These are phyloP conservation scores for Erucastrum elatum DNA, from an alignment of 345 rosid genomes.

Conservation along the genomic window DNA sequence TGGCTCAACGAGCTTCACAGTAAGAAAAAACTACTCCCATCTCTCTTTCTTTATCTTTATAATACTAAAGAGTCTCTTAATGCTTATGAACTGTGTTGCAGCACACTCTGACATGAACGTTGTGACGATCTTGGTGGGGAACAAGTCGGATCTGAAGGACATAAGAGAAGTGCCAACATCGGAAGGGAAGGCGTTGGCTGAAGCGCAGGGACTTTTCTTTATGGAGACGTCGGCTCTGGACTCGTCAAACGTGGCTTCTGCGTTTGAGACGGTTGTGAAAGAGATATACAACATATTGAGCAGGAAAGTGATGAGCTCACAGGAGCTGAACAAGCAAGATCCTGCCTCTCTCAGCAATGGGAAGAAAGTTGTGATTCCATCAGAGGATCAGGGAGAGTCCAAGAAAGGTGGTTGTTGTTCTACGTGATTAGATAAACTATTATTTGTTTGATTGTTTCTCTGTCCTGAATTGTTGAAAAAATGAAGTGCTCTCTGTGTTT, in stretches of 20 bases:
- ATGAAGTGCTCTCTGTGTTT: constrained; percentile 19
- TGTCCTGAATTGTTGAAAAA: constrained; percentile 29
- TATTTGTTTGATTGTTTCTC: constrained; percentile 25
- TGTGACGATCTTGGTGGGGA: constrained; percentile 87
- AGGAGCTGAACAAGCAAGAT: constrained; percentile 68
- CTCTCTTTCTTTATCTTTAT: neutral
- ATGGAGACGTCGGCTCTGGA: constrained; percentile 96
- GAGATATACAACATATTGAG: constrained; percentile 90
- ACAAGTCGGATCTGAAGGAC: constrained; percentile 89
- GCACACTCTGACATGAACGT: constrained; percentile 99
- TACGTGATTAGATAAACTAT: constrained; percentile 32
- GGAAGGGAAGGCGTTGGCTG: constrained; percentile 87
- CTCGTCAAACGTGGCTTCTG: constrained; percentile 84
- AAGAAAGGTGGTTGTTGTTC: constrained; percentile 69
- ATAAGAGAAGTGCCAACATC: constrained; percentile 84
- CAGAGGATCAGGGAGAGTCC: constrained; percentile 36
- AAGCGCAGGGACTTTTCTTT: constrained; percentile 88
- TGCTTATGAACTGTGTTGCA: constrained; percentile 40
- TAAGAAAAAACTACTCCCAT: constrained; percentile 40
- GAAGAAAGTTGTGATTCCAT: constrained; percentile 68
- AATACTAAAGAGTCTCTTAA: neutral
- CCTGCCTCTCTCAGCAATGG: constrained; percentile 61
- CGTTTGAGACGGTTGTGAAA: constrained; percentile 85
- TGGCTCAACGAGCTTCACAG: constrained; percentile 99
- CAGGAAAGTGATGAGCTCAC: constrained; percentile 87